These are phyloP conservation scores for Candida hispaniensis DNA, from an alignment of 805 yeast genomes.

Conservation along the genomic window DNA sequence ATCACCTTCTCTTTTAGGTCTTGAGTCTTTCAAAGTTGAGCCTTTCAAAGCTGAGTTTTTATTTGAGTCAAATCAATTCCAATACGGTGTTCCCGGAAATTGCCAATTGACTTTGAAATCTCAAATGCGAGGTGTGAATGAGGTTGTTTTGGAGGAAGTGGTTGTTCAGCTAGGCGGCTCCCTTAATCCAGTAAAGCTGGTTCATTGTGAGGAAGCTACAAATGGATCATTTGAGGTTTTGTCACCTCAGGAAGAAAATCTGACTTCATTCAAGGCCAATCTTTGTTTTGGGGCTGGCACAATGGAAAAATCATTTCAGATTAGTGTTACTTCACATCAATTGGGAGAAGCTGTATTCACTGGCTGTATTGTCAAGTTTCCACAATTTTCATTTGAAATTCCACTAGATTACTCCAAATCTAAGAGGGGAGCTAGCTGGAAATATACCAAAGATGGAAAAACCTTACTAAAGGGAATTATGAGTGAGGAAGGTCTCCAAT, in stretches of 20 bases:
- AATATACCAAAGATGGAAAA: slow-evolving; percentile 7
- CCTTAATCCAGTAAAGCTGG: slow-evolving; percentile 13
- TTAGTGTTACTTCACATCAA: slow-evolving; percentile 2
- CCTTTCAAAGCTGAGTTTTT: slow-evolving; percentile 19
- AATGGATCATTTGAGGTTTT: slow-evolving; percentile 1
- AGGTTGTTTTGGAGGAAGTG: slow-evolving; percentile 12
- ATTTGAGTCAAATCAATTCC: slow-evolving; percentile 19
- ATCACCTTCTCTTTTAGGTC: slow-evolving; percentile 6
- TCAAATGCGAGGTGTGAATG: slow-evolving; percentile 3
- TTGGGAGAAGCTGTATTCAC: slow-evolving; percentile 12
- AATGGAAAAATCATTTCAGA: slow-evolving; percentile 10
- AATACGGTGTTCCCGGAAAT: slow-evolving; percentile 18
- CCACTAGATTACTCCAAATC: slow-evolving; percentile 10
- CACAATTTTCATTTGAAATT: slow-evolving; percentile 6
- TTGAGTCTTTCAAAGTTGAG: slow-evolving; percentile 7
- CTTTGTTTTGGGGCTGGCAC: slow-evolving; percentile 3
- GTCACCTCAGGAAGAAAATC: slow-evolving; percentile 8
- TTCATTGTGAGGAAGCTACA: slow-evolving; percentile 16
- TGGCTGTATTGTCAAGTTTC: slow-evolving; percentile 9
- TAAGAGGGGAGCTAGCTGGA: slow-evolving; percentile 5
- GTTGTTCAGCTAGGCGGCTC: slow-evolving; percentile 16
- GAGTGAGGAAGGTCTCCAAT: slow-evolving; percentile 8
- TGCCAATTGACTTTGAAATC: slow-evolving; percentile 20
- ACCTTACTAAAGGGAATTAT: slow-evolving; percentile 17
- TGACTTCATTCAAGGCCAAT: slow-evolving; percentile 12